Conservation (phyloP, 2,329 filamentous ascomycete species). For the Hirsutella rhossiliensis region DNA sequence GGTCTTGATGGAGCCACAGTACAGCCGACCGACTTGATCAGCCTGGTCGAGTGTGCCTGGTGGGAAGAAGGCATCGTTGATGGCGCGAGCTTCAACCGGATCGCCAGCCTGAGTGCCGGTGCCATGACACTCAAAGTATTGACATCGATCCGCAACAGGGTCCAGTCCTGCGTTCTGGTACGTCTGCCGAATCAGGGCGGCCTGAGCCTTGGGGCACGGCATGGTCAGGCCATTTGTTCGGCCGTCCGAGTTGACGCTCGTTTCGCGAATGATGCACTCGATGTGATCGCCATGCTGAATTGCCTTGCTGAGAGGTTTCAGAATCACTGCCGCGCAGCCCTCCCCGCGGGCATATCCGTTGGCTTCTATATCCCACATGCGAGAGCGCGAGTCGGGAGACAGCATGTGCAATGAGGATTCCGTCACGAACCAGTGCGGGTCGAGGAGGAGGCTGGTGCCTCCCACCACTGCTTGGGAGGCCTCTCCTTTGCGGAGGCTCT, state of each 20-base stretch:
- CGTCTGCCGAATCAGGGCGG: conserved; percentile 13
- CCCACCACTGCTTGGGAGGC: conserved; percentile 23
- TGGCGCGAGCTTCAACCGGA: conserved; percentile 12
- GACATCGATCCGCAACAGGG: conserved; percentile 7
- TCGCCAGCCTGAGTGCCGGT: conserved; percentile 24
- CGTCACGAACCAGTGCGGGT: conserved; percentile 5
- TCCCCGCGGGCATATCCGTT: conserved; percentile 35
- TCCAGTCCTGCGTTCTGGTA: conserved; percentile 17
- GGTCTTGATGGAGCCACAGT: conserved; percentile 14
- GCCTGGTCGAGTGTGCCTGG: conserved; percentile 4
- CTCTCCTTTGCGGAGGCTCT: conserved; percentile 13
- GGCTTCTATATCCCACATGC: conserved; percentile 25
- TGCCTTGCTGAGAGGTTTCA: conserved; percentile 32
- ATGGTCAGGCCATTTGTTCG: conserved; percentile 3
- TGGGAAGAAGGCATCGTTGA: conserved; percentile 27
- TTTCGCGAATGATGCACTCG: conserved; percentile 20
- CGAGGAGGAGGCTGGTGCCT: conserved; percentile 29
- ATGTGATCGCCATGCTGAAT: conserved; percentile 27
- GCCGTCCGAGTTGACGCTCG: conserved; percentile 28
- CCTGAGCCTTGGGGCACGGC: conserved; percentile 7
- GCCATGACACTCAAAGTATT: conserved; percentile 22
- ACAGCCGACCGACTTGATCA: background rate
- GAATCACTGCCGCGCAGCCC: conserved; percentile 23
- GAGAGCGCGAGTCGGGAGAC: conserved; percentile 3
- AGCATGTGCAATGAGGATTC: conserved; percentile 5